Percentiles rank a stretch among this genome's conserved stretches.
Evolutionary conservation across 2,329 filamentous ascomycete species (phyloP).

Genomic region (Aureobasidium sp.): DNA sequence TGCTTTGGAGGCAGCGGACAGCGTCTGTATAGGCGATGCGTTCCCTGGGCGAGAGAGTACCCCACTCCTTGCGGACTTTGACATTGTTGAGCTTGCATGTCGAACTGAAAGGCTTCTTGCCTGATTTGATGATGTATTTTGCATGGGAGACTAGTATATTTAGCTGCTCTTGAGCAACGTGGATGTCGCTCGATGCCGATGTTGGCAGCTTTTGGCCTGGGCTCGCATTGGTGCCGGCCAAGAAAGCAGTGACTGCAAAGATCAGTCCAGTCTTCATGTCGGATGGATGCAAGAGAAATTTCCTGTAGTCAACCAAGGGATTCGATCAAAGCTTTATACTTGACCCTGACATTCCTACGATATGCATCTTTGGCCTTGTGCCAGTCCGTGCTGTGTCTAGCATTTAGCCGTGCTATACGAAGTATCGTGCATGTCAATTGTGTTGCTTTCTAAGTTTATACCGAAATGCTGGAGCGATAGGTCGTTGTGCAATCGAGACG

Average conservation of each 20-base stretch:
- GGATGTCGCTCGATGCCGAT: background rate
- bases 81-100: background rate
- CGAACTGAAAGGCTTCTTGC: background rate
- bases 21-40: slow-evolving; percentile 19
- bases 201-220: background rate
- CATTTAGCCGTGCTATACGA: background rate
- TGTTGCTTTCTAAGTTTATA: background rate
- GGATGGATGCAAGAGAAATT: accelerated
- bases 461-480: background rate
- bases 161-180: background rate
- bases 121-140: background rate
- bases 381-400: background rate
- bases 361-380: background rate
- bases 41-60: slow-evolving; percentile 15
- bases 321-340: background rate
- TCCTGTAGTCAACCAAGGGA: background rate
- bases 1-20: slow-evolving; percentile 18
- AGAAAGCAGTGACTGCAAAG: background rate
- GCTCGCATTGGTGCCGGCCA: background rate
- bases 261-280: background rate
- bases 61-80: slow-evolving; percentile 17
- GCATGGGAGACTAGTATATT: background rate
- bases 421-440: background rate
- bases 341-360: background rate
- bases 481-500: background rate